Evolutionary conservation across 2,329 filamentous ascomycete genomes (phyloP), one percentile per base, ranked within the genome.

Genomic region (Fusarium sp.): DNA sequence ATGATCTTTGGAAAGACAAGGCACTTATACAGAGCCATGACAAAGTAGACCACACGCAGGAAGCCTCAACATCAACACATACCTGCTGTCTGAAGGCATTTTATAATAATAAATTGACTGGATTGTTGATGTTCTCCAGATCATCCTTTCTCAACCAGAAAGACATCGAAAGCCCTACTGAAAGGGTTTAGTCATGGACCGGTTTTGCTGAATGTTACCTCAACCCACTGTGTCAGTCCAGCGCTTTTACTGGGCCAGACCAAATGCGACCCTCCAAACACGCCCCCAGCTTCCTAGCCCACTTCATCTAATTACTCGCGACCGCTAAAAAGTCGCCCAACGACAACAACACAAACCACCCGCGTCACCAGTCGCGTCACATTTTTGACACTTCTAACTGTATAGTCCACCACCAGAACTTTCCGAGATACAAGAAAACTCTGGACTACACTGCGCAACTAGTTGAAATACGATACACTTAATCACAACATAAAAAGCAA

Each of bases 341-440:
- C 34, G 44, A 66, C 53, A 74, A 74, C 72, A 51, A 41, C 49
- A 52, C 49, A 73, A 52, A 70, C 68, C 60, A 61, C 66, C 59
- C 71, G 63, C 73, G 73, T 72, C 64, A 65, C 59, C 53, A 44
- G 56, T 54, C 72, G 72, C 72, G 72, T 74, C 52, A n/a, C 49
- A 41, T 52, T 52, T 62, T 62, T 61, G 46, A 67, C 34, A n/a
- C 58, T 51, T 52, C 50, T 58, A 42, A 25, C 55, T 53, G 48
- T 58, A 53, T 58, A 63, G 63, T 48, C 37, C 55, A 68, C 41
- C 49, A 62, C 53, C 51, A 48, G 25, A 52, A 43, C 31, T 19
- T 19, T 46, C 42, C 37, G 44, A 50, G 26, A 4, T 25, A 26
- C 12, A 25, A 51, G 4, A 25, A 41, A n/a, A 16, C 13, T 18